phyloP scores from a whole-genome alignment of 2,329 filamentous ascomycete genomes.

The Colletotrichum tropicicola region DNA sequence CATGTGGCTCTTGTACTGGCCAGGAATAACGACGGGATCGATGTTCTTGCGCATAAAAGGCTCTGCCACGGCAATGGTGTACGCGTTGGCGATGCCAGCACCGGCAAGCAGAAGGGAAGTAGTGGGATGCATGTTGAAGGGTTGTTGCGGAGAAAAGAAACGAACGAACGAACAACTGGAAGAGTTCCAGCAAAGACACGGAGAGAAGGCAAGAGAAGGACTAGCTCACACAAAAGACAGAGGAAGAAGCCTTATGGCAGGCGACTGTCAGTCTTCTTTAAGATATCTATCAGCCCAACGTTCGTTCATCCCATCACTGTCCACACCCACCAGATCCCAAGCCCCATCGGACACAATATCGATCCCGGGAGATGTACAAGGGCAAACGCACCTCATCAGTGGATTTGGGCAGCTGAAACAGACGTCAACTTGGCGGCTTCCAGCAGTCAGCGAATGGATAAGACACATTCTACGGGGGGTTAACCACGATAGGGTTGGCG shows the following conservation, averaged over 20 bases:
- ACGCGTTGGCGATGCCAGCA: constrained; percentile 32
- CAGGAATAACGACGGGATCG: constrained; percentile 42
- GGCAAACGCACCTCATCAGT: background rate
- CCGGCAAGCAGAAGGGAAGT: constrained; percentile 22
- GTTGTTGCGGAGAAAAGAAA: background rate
- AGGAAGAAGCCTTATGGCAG: background rate
- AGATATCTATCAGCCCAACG: background rate
- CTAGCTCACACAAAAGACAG: background rate
- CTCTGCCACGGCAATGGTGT: constrained; percentile 33
- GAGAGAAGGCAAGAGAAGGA: background rate
- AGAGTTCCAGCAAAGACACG: background rate
- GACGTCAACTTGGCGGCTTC: background rate
- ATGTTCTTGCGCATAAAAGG: constrained; percentile 44
- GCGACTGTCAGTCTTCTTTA: background rate
- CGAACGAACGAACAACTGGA: background rate
- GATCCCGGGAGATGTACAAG: background rate
- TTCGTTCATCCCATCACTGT: constrained; percentile 3
- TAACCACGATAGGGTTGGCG: background rate
- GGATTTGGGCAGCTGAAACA: constrained; percentile 12
- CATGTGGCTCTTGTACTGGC: constrained; percentile 42
- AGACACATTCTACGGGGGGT: background rate
- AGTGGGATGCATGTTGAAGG: constrained; percentile 10
- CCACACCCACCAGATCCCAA: background rate
- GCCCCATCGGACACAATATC: background rate
- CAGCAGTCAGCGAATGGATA: background rate